phyloP scores from a whole-genome alignment of 2,329 filamentous ascomycete genomes.

The Pseudogymnoascus sp. region DNA sequence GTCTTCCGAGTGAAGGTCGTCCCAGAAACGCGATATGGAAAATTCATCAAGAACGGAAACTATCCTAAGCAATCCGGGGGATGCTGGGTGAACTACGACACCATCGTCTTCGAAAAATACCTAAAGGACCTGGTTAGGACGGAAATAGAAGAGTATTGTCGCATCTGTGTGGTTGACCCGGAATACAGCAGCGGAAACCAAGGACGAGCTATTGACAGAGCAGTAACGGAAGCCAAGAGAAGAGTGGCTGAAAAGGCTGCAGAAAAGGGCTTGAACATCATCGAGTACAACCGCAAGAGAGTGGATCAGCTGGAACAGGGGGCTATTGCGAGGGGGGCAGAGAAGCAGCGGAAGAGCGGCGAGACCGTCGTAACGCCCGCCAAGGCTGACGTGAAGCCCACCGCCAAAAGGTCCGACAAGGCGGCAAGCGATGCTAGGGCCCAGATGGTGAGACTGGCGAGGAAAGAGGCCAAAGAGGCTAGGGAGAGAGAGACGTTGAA shows the following conservation, averaged over 20 bases:
- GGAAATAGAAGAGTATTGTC: constrained; percentile 57
- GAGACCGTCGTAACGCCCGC: neutral
- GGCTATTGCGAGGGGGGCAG: neutral
- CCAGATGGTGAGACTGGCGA: neutral
- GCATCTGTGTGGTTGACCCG: constrained; percentile 51
- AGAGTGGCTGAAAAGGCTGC: neutral
- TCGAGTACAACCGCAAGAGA: neutral
- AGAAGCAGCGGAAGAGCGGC: neutral
- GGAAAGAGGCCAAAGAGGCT: constrained; percentile 21
- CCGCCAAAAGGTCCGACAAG: neutral
- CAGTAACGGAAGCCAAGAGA: constrained; percentile 12
- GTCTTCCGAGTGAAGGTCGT: constrained; percentile 58
- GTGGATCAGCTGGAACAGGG: neutral
- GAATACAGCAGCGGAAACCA: constrained; percentile 41
- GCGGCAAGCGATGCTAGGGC: neutral
- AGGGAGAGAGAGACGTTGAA: constrained; percentile 22
- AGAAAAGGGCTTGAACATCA: neutral
- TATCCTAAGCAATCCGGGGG: constrained; percentile 53
- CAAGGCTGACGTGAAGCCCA: neutral
- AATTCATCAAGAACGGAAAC: constrained; percentile 45
- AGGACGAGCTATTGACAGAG: constrained; percentile 18
- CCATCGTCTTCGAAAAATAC: constrained; percentile 51
- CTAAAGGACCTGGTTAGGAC: constrained; percentile 41
- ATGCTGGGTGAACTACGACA: constrained; percentile 55
- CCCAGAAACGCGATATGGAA: constrained; percentile 51